Conservation (phyloP, 2,329 filamentous ascomycete species). For the Aspergillus sp. region DNA sequence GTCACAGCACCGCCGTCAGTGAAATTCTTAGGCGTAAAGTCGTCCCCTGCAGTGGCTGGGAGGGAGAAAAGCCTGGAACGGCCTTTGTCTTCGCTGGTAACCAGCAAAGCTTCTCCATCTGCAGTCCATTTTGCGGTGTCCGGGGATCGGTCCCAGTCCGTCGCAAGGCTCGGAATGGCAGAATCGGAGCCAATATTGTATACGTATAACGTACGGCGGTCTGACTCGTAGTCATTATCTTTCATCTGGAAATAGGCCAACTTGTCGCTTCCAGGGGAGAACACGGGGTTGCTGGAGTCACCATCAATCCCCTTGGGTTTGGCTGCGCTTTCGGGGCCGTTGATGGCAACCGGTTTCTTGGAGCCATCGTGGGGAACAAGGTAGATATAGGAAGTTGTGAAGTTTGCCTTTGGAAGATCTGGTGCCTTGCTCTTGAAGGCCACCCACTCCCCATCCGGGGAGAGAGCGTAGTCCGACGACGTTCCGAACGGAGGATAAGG, state of each 20-base stretch:
- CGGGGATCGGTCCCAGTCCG: constrained; percentile 49
- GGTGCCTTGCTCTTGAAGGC: constrained; percentile 39
- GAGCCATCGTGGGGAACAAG: constrained; percentile 60
- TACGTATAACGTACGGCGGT: constrained; percentile 52
- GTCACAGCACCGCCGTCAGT: constrained; percentile 27
- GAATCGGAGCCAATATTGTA: constrained; percentile 27
- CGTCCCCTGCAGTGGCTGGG: constrained; percentile 24
- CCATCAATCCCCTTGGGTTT: constrained; percentile 50
- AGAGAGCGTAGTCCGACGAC: constrained; percentile 67
- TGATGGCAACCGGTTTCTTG: constrained; percentile 42
- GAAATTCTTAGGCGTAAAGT: constrained; percentile 30
- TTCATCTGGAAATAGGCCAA: constrained; percentile 76
- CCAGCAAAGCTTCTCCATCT: constrained; percentile 57
- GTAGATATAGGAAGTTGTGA: constrained; percentile 79
- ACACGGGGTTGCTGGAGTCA: constrained; percentile 59
- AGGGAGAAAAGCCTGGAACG: constrained; percentile 39
- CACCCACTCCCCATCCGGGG: constrained; percentile 34
- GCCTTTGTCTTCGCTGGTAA: constrained; percentile 67
- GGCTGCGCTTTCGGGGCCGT: constrained; percentile 26
- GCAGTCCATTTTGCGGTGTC: constrained; percentile 44
- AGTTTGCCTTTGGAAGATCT: constrained; percentile 43
- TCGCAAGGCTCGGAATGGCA: constrained; percentile 33
- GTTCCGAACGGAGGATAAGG: constrained; percentile 63
- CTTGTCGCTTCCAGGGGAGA: constrained; percentile 64
- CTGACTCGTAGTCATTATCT: constrained; percentile 69